These are phyloP conservation scores for Pisolithus thermaeus DNA, from an alignment of 1,284 basidiomycete species.

Conservation along the genomic window DNA sequence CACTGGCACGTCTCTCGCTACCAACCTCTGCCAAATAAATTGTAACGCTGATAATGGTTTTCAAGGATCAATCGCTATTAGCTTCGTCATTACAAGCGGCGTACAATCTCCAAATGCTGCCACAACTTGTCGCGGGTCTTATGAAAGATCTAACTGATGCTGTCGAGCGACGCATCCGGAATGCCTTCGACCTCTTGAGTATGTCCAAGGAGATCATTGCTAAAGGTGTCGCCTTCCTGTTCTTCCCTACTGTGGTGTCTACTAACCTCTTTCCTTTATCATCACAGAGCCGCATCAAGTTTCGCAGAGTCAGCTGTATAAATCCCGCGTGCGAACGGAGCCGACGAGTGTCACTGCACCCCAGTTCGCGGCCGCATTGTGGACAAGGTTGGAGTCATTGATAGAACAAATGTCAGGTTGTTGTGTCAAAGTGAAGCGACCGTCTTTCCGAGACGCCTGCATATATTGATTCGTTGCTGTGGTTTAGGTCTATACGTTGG, in stretches of 20 bases:
- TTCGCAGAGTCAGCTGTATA: constrained; percentile 51
- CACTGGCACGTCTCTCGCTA: constrained; percentile 49
- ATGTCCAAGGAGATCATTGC: constrained; percentile 77
- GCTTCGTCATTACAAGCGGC: constrained; percentile 93
- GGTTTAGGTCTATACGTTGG: constrained; percentile 81
- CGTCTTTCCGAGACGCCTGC: not conserved
- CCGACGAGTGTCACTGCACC: constrained; percentile 78
- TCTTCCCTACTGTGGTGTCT: not conserved
- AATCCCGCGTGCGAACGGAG: constrained; percentile 77
- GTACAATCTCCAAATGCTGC: constrained; percentile 83
- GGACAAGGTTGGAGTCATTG: constrained; percentile 77
- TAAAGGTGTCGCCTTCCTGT: constrained; percentile 51
- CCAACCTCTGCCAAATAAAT: not conserved
- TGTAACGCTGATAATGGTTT: constrained; percentile 2
- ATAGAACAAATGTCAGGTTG: constrained; percentile 87
- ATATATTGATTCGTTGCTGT: not conserved
- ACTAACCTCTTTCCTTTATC: not conserved
- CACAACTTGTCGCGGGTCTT: constrained; percentile 77
- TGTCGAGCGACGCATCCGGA: constrained; percentile 74
- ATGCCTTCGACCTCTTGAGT: constrained; percentile 79
- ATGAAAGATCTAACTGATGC: constrained; percentile 79
- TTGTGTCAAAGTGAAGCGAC: constrained; percentile 70
- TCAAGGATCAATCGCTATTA: constrained; percentile 81
- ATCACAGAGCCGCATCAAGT: constrained; percentile 19
- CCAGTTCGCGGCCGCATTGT: constrained; percentile 78